Conservation (phyloP, 192 early-diverging fungal species). For the Podila horticola region DNA sequence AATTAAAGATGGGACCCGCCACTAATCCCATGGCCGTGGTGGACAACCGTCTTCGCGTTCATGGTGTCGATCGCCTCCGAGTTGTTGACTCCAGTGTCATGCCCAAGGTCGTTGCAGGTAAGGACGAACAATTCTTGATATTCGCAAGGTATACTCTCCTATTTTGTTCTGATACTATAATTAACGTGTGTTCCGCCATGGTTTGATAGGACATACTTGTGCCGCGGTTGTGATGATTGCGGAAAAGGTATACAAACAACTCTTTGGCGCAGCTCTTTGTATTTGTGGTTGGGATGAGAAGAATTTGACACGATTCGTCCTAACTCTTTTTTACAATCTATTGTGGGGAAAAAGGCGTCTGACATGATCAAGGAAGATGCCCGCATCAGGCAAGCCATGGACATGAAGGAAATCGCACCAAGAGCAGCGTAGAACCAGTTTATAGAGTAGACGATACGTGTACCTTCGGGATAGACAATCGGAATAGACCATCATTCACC, state of each 20-base stretch:
- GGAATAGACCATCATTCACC: no score
- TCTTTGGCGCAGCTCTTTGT: no score
- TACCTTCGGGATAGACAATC: no score
- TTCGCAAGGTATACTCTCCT: background rate
- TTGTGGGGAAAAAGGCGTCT: no score
- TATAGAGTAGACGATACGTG: no score
- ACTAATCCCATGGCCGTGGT: slow-evolving; percentile 22
- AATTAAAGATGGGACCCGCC: slow-evolving; percentile 12
- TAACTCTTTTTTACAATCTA: no score
- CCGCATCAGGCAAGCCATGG: no score
- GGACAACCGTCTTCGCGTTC: slow-evolving; percentile 13
- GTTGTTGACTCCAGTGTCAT: slow-evolving; percentile 32
- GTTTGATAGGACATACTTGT: slow-evolving; percentile 12
- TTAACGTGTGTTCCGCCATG: background rate
- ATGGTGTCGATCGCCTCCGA: slow-evolving; percentile 17
- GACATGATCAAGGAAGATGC: no score
- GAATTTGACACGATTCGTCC: no score
- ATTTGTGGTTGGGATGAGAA: no score
- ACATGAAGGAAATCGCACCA: no score
- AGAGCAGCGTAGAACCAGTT: no score
- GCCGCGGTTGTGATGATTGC: slow-evolving; percentile 26
- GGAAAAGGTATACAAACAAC: slow-evolving; percentile 1
- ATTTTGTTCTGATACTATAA: background rate
- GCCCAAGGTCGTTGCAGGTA: slow-evolving; percentile 23
- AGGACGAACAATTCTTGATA: background rate